phyloP scores from a whole-genome alignment of 208 protist species.

The Trypanosoma platydactyli region DNA sequence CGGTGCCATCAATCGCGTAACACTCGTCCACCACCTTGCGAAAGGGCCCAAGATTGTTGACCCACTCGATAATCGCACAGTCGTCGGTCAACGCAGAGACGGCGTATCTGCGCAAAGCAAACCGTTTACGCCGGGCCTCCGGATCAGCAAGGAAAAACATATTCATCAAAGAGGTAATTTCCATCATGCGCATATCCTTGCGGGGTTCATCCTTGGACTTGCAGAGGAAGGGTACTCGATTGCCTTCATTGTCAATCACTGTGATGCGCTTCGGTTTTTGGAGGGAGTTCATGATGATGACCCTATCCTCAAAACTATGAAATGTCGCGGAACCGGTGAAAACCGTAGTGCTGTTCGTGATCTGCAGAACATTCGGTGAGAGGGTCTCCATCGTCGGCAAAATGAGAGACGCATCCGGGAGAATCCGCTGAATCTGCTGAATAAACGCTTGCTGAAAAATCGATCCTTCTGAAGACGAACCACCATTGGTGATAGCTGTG shows the following conservation, averaged over 20 bases:
- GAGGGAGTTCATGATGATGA: conserved; percentile 86
- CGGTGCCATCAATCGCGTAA: conserved; percentile 71
- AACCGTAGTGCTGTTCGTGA: conserved; percentile 28
- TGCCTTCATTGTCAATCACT: conserved; percentile 74
- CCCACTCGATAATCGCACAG: conserved; percentile 96
- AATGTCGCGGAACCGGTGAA: conserved; percentile 71
- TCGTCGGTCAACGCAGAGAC: conserved; percentile 90
- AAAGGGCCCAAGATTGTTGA: conserved; percentile 86
- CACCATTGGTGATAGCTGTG: conserved; percentile 33
- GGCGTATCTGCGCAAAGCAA: conserved; percentile 84
- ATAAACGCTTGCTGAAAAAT: conserved; percentile 65
- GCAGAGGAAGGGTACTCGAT: conserved; percentile 83
- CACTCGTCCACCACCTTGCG: conserved; percentile 72
- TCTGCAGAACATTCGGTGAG: conserved; percentile 49
- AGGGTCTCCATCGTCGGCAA: conserved; percentile 75
- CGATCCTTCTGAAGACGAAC: conserved; percentile 21
- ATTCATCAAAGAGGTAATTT: conserved; percentile 94
- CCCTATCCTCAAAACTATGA: conserved; percentile 61
- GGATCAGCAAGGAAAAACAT: conserved; percentile 85
- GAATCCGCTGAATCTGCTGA: conserved; percentile 45
- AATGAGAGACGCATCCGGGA: conserved; percentile 53
- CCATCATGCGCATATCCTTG: conserved; percentile 97
- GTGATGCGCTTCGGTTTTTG: conserved; percentile 93
- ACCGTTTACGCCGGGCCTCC: conserved; percentile 77
- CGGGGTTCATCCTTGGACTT: conserved; percentile 94